These are phyloP conservation scores for Fraxinus ornus DNA, from an alignment of 305 asterid species.

Conservation along the genomic window DNA sequence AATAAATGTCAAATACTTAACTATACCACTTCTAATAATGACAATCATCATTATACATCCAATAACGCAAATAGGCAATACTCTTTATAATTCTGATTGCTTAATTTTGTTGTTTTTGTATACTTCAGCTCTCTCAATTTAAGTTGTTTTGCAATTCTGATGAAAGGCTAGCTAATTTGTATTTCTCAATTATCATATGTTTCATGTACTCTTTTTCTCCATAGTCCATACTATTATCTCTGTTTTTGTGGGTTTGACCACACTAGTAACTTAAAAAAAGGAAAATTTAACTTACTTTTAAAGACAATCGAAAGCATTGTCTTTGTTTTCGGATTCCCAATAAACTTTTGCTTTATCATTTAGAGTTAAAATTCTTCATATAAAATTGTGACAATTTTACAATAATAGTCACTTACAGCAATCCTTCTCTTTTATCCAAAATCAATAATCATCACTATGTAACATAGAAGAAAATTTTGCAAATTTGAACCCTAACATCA, in stretches of 20 bases:
- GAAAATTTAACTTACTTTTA: no score
- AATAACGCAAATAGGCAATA: no score
- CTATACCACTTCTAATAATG: neutral
- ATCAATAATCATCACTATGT: neutral
- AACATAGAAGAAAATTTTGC: neutral
- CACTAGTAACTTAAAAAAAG: no score
- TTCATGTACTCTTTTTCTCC: neutral
- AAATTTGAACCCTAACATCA: neutral
- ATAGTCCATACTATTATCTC: neutral
- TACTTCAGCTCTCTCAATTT: conserved; percentile 6
- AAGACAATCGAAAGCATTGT: no score
- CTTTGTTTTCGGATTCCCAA: no score
- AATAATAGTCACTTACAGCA: no score
- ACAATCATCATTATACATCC: no score
- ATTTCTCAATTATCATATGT: neutral
- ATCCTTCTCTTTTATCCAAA: no score
- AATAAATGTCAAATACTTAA: neutral
- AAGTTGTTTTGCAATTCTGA: neutral
- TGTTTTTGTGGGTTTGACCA: no score
- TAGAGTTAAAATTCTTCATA: no score
- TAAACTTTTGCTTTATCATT: neutral
- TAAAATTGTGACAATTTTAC: no score
- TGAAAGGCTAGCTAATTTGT: conserved; percentile 28
- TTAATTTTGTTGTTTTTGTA: conserved; percentile 6
- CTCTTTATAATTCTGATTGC: conserved; percentile 12